Evolutionary conservation across 1,139 yeast species (phyloP).

Genomic region (Magnusiomyces paraingens): DNA sequence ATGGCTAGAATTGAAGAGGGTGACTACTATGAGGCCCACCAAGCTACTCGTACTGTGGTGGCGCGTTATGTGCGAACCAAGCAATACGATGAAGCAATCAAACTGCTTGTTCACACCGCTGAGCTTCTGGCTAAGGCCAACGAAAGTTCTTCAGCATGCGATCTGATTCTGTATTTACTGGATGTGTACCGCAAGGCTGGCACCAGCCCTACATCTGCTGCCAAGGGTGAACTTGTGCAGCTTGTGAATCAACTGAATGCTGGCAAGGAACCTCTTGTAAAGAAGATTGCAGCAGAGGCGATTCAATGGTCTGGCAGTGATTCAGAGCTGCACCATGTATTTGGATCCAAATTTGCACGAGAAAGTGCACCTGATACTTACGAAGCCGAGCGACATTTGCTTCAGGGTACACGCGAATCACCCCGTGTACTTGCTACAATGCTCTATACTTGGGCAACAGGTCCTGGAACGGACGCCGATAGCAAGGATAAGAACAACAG

Average conservation of each 20-base stretch:
- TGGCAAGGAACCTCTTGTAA: constrained; percentile 54
- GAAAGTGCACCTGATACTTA: constrained; percentile 32
- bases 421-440: constrained; percentile 47
- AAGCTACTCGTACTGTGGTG: constrained; percentile 80
- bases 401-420: constrained; percentile 62
- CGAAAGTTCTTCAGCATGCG: constrained; percentile 77
- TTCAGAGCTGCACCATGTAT: constrained; percentile 61
- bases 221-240: constrained; percentile 1
- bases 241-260: constrained; percentile 44
- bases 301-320: constrained; percentile 77
- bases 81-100: constrained; percentile 64
- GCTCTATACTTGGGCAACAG: constrained; percentile 52
- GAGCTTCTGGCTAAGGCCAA: constrained; percentile 57
- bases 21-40: constrained; percentile 91
- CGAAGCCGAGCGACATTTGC: constrained; percentile 54
- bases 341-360: constrained; percentile 56
- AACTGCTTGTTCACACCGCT: constrained; percentile 65
- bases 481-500: neutral
- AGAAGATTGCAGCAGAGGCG: constrained; percentile 57
- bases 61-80: constrained; percentile 71
- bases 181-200: constrained; percentile 55
- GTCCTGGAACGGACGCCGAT: constrained; percentile 23
- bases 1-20: constrained; percentile 54
- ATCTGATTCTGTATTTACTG: constrained; percentile 65
- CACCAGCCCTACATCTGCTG: constrained; percentile 15